phyloP scores from a whole-genome alignment of 352 stramenopile genomes.

The Pythium aquatile region DNA sequence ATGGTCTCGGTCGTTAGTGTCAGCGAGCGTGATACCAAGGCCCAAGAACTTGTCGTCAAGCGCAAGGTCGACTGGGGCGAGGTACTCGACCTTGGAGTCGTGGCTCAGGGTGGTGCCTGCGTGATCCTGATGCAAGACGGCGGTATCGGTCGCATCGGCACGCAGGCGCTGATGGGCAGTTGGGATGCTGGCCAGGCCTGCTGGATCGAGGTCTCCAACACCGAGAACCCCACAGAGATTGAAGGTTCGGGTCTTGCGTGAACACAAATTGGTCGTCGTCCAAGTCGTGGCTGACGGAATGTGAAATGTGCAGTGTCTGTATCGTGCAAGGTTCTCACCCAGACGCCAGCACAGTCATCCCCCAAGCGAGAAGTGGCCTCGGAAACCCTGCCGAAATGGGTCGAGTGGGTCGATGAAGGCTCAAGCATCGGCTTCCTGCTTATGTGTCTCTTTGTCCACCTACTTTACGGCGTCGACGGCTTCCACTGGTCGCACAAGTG shows the following conservation, averaged over 20 bases:
- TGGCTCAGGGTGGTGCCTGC: constrained; percentile 72
- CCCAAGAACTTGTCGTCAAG: constrained; percentile 67
- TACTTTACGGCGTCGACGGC: constrained; percentile 78
- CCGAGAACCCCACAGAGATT: constrained; percentile 64
- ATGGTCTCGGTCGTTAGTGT: constrained; percentile 77
- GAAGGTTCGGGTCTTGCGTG: constrained; percentile 34
- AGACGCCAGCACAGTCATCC: constrained; percentile 29
- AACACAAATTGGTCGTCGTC: neutral
- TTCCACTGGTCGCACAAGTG: constrained; percentile 88
- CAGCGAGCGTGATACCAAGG: constrained; percentile 55
- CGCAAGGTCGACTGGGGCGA: constrained; percentile 70
- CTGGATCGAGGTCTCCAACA: constrained; percentile 77
- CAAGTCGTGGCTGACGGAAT: neutral
- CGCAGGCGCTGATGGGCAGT: constrained; percentile 80
- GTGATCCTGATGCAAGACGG: constrained; percentile 78
- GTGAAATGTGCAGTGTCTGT: constrained; percentile 47
- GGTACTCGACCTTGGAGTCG: constrained; percentile 68
- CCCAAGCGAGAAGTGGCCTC: constrained; percentile 29
- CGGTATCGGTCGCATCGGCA: constrained; percentile 70
- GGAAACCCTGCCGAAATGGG: constrained; percentile 59
- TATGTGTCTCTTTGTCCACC: constrained; percentile 82
- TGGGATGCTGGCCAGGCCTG: constrained; percentile 74
- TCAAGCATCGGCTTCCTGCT: constrained; percentile 78
- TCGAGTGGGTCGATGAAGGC: constrained; percentile 75
- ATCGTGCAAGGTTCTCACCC: constrained; percentile 67